Evolutionary conservation across 1,284 basidiomycete species (phyloP), one percentile per base, ranked within the genome.

Genomic region (Malassezia obtusa): DNA sequence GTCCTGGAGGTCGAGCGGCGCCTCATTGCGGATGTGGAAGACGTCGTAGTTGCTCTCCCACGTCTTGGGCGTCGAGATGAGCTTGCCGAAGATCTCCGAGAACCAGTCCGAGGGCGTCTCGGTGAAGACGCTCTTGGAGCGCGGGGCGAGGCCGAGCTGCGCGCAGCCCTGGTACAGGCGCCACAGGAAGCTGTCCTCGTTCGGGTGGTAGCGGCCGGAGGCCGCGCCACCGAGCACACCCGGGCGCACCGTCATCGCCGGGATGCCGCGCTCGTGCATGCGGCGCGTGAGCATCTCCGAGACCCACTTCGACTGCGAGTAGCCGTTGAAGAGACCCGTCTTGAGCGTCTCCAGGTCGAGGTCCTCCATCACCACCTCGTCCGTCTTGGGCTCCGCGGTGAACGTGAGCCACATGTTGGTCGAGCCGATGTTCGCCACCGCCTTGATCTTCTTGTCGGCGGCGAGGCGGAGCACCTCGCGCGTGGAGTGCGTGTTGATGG

Each of bases 301-400:
- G 9, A 75, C 73, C 73, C 73, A 75, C 55, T 75, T 75, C 41
- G 68, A 74, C 61, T 75, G 73, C 19, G 73, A 69, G 59, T 75
- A 75, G 9, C 73, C 73, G 49, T 75, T 72, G 36, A 69, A 60
- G 36, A 75, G 56, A 21, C 48, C 44, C 33, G 39, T 56, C 22
- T 25, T 26, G 49, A 69, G 67, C 17, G 64, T 67, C 0, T 64
- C 63, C 17, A 73, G 68, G 49, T 70, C 57, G 15, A 73, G 63
- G 31, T 70, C 48, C 12, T 59, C 62, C 45, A 65, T 61, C 52
- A 64, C 63, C 30, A 64, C 52, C 30, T 54, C 53, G 49, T 75
- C 68, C 28, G 61, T 36, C 67, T 67, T 68, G 17, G 65, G 70
- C 10, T 68, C 60, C 46, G 62, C 45, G 14, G 67, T 64, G 30